Base-by-base conservation (phyloP, 2,329 filamentous ascomycete genomes). In the Penicillium griseofulvum region DNA sequence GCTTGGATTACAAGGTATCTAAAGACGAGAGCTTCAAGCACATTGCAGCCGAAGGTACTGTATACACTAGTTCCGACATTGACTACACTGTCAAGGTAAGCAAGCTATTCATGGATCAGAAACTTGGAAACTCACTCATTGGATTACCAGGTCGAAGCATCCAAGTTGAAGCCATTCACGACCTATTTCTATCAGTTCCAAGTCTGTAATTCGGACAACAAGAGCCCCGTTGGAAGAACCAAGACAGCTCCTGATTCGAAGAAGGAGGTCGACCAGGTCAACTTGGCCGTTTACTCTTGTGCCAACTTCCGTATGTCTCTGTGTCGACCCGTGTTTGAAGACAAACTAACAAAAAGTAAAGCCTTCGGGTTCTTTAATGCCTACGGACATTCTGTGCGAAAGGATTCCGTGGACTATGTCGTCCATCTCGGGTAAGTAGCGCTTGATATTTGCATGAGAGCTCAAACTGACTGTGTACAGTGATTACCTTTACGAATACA, bases 11-110 rank as follows among this genome's bases (percentile, higher is more conserved):
- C 78, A 81, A 80, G 54, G 81, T 90, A 17, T 78, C 79, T 14
- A 72, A 74, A 19, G 78, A 81, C 61, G 67, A 78, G 47, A 70
- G 74, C n/a, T 75, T 82, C 31, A 71, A 72, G 11, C 65, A 75
- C 2, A 73, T 83, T 8, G 82, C 83, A 2, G 77, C 81, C 48
- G 76, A 75, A 1, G 88, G 88, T 5, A 81, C 74, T 34, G 86
- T 81, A 1, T 89, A 85, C 66, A 91, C 88, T 0, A 88, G 81
- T 34, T 87, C 83, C 1, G 88, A 91, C 67, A 83, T 91, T 45
- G 88, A 91, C 67, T 91, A 86, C 67, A 91, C 88, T 0, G 76
- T 90, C 56, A 90, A 90, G 78, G 84, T 84, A 67, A n/a, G 28
- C 24, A 48, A 48, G 33, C 45, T 38, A 22, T 38, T 48, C 29